Evolutionary conservation across 2,329 filamentous ascomycete genomes (phyloP).

Genomic region (Colletotrichum limetticola): DNA sequence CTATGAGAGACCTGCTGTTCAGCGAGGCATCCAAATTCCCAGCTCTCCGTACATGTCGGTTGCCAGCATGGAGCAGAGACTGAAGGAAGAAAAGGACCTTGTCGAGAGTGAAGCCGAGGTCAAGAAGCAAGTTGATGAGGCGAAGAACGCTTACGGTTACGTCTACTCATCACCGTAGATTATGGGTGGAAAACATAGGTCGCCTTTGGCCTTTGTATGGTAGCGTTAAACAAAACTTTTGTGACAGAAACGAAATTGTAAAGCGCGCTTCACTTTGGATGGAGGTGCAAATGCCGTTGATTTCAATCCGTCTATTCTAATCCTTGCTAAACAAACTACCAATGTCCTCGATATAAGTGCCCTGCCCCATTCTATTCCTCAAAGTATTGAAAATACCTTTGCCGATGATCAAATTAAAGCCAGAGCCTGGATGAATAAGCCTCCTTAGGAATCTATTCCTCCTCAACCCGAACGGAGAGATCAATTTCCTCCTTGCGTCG

Average conservation of each 20-base stretch:
- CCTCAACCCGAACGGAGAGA: too few relatives aligned
- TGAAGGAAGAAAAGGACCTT: constrained; percentile 58
- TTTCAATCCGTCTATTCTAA: too few relatives aligned
- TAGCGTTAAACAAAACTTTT: neutral
- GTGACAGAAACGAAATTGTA: neutral
- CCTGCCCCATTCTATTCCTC: too few relatives aligned
- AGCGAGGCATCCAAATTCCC: constrained; percentile 73
- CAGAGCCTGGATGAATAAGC: too few relatives aligned
- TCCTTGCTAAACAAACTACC: too few relatives aligned
- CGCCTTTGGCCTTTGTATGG: neutral
- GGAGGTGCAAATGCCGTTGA: too few relatives aligned
- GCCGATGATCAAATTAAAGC: too few relatives aligned
- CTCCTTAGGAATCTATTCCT: too few relatives aligned
- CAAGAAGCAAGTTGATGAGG: constrained; percentile 43
- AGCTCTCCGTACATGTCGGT: constrained; percentile 53
- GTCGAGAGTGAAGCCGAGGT: constrained; percentile 54
- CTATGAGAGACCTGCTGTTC: constrained; percentile 66
- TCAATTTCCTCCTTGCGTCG: too few relatives aligned
- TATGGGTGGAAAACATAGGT: neutral
- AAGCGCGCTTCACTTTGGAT: neutral
- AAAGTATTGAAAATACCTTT: too few relatives aligned
- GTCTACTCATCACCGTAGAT: constrained; percentile 45
- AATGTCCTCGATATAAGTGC: too few relatives aligned
- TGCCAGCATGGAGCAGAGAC: constrained; percentile 48
- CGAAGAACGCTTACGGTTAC: constrained; percentile 43